phyloP scores from a whole-genome alignment of 148 eudicot genomes.

The Chenopodium album region DNA sequence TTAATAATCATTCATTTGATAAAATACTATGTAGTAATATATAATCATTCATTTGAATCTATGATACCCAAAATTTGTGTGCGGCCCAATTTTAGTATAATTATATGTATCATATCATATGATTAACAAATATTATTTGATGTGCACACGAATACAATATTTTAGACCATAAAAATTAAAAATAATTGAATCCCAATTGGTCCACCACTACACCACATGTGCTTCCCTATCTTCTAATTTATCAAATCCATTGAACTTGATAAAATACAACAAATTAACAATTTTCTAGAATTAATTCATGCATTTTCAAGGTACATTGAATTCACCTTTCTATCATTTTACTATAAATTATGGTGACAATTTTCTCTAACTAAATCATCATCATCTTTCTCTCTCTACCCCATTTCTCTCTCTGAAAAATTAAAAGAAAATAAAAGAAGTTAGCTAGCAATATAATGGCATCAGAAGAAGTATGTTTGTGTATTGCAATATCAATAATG shows the following conservation, averaged over 20 bases:
- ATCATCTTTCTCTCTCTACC: neutral
- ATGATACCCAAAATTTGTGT: neutral
- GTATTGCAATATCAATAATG: slow-evolving; percentile 17
- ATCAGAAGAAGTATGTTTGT: slow-evolving; percentile 19
- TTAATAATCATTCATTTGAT: neutral
- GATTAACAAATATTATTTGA: neutral
- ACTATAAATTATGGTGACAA: neutral
- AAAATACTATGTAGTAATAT: no score
- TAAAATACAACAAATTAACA: neutral
- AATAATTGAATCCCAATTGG: neutral
- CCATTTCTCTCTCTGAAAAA: neutral
- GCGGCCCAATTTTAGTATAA: neutral
- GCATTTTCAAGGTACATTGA: slow-evolving; percentile 11
- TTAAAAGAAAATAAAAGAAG: neutral
- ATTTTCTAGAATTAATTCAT: neutral
- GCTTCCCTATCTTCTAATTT: neutral
- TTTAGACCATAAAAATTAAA: neutral
- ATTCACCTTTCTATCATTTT: neutral
- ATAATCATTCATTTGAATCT: neutral
- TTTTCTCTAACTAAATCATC: neutral
- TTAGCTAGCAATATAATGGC: neutral
- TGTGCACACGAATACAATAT: slow-evolving; percentile 2
- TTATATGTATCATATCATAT: no score
- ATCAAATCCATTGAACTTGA: slow-evolving; percentile 15
- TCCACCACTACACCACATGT: neutral